A percentile compares a stretch with the other conserved stretches of the same genome.
phyloP scores from a whole-genome alignment of 306 rosid species.

The Prosopis cineraria region DNA sequence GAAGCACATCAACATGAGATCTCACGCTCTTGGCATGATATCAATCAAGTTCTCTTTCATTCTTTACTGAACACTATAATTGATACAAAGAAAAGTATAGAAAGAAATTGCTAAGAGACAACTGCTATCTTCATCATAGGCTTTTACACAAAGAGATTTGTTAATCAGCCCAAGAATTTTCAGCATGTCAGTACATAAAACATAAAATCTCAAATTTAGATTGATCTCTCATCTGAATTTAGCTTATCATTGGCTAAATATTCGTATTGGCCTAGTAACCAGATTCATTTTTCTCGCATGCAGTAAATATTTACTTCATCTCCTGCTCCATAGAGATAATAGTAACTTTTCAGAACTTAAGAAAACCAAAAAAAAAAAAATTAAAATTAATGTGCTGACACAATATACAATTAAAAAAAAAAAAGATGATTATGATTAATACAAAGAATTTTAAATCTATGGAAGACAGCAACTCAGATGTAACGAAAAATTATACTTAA shows the following conservation, averaged over 20 bases:
- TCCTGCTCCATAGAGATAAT: slow-evolving; percentile 18
- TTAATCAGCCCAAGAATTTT: slow-evolving; percentile 12
- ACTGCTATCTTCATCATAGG: not conserved
- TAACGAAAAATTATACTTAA: not conserved
- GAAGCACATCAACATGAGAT: not conserved
- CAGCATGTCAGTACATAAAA: slow-evolving; percentile 12
- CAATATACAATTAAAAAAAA: not conserved
- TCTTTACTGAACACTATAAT: not conserved
- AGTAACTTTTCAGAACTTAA: slow-evolving; percentile 19
- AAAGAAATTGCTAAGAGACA: not conserved
- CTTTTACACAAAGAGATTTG: slow-evolving; percentile 1
- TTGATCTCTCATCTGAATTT: slow-evolving; percentile 20
- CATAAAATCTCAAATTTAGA: slow-evolving; percentile 22
- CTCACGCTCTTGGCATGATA: slow-evolving; percentile 6
- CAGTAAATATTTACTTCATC: slow-evolving; percentile 14
- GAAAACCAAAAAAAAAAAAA: not conserved
- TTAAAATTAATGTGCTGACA: not conserved
- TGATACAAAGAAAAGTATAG: not conserved
- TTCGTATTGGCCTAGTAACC: slow-evolving; percentile 18
- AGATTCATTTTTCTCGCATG: not conserved
- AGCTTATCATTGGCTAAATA: slow-evolving; percentile 10
- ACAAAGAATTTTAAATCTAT: not conserved
- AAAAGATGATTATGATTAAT: not conserved
- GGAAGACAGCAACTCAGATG: slow-evolving; percentile 1
- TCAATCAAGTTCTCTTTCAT: not conserved